Evolutionary conservation across 345 rosid genomes (phyloP), one percentile per base, ranked within the genome.

Genomic region (Gossypium ekmanianum): DNA sequence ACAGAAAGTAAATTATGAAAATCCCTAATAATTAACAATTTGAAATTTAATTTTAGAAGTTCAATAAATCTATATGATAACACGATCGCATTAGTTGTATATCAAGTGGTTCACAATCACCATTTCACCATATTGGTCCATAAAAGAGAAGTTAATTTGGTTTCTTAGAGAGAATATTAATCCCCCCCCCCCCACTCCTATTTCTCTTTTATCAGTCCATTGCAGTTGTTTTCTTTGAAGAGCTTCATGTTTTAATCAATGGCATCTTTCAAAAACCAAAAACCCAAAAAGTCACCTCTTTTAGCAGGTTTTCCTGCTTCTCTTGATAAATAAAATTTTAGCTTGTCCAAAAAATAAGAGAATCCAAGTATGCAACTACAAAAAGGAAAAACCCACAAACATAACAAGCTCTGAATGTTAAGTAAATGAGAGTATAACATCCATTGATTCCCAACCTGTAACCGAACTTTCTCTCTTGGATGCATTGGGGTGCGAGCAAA

Each of bases 381-480:
- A 29, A 52, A 51, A 26, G 17, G 47, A 52, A 70, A 52, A 52
- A 7, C 73, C 9, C 22, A n/a, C 55, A 26, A 68, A 29, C 43
- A 45, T 26, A 67, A 44, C 57, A 56, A 56, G 29, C 67, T 14
- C 9, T n/a, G 18, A 2, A 44, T 24, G 73, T 18, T 26, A 66
- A 18, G 50, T 43, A 54, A 27, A n/a, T 24, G 17, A 54, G 47
- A 4, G n/a, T 65, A 65, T 2, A 24, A 41, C 39, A 43, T 14
- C 22, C 9, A 17, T 4, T 10, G 41, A 44, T 69, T 68, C 51
- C 44, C 16, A 20, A 78, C 76, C 76, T 78, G 73, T 65, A 68
- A 65, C 17, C 18, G 2, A 57, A 50, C 64, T 76, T 48, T 43
- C 58, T 48, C 51, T 29, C 54, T 51, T 34, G 43, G 27, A 47